Conservation (phyloP, 2,329 filamentous ascomycete genomes). For the Lachnellula hyalina region DNA sequence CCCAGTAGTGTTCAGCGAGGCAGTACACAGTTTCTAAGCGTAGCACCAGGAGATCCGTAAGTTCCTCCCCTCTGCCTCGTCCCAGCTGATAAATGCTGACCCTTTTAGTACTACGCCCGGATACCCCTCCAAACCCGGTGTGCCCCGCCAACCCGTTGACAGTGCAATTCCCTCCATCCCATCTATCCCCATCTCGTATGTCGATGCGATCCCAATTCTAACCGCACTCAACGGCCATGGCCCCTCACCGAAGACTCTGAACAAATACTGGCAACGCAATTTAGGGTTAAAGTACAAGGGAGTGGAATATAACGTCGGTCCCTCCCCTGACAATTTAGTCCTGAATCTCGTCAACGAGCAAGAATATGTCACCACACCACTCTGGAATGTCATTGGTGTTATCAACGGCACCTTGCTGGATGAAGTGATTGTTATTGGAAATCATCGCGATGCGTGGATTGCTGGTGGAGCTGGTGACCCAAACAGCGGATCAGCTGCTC, state of each 20-base stretch:
- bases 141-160: constrained; percentile 65
- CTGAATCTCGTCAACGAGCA: constrained; percentile 75
- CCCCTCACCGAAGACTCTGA: constrained; percentile 68
- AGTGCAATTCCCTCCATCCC: constrained; percentile 76
- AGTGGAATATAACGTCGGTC: constrained; percentile 65
- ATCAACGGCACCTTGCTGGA: constrained; percentile 86
- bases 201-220: constrained; percentile 81
- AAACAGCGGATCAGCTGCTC: constrained; percentile 72
- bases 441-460: constrained; percentile 88
- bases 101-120: constrained; percentile 74
- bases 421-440: constrained; percentile 86
- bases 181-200: constrained; percentile 85
- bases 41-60: constrained; percentile 66
- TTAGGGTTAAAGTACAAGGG: constrained; percentile 60
- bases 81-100: constrained; percentile 54
- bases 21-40: constrained; percentile 75
- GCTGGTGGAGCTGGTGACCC: constrained; percentile 79
- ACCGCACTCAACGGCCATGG: constrained; percentile 86
- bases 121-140: constrained; percentile 89
- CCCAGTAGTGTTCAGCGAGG: constrained; percentile 87
- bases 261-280: constrained; percentile 58
- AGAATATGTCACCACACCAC: constrained; percentile 72
- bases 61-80: constrained; percentile 35
- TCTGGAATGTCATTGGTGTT: constrained; percentile 89
- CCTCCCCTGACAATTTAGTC: constrained; percentile 60